These are phyloP conservation scores for Jackrogersella multiformis DNA, from an alignment of 495 filamentous ascomycete species.

Conservation along the genomic window DNA sequence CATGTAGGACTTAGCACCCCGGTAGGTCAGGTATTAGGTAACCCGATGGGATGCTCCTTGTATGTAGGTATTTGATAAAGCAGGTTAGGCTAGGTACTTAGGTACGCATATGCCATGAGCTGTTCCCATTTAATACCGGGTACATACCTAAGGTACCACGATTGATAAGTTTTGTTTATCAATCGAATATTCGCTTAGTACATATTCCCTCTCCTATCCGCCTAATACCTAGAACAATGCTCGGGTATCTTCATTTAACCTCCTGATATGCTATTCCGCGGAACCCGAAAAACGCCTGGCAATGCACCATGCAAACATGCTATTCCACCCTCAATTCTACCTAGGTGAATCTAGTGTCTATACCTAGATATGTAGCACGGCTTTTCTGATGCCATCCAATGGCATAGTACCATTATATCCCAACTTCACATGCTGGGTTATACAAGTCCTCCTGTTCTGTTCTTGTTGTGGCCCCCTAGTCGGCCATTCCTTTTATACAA, in stretches of 20 bases:
- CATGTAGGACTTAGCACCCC: too few relatives aligned
- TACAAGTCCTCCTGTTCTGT: neutral
- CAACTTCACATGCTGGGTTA: constrained; percentile 3
- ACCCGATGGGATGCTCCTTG: too few relatives aligned
- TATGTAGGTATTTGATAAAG: too few relatives aligned
- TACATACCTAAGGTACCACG: neutral
- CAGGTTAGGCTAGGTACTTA: too few relatives aligned
- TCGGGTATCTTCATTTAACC: constrained; percentile 32
- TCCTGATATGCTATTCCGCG: constrained; percentile 25
- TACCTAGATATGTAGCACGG: neutral
- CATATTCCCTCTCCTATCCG: neutral
- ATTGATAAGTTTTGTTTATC: neutral
- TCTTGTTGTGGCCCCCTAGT: neutral
- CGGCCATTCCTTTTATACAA: constrained; percentile 26
- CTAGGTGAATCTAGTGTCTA: too few relatives aligned
- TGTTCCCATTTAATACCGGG: too few relatives aligned
- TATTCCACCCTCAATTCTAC: constrained; percentile 17
- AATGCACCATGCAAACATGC: constrained; percentile 26
- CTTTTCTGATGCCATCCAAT: neutral
- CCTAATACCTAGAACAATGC: constrained; percentile 18
- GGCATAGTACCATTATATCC: neutral
- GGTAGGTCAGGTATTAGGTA: too few relatives aligned
- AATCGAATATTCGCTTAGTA: neutral
- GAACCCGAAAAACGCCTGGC: constrained; percentile 32
- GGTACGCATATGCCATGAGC: too few relatives aligned